phyloP scores from a whole-genome alignment of 306 rosid genomes.

The Casuarina glauca region DNA sequence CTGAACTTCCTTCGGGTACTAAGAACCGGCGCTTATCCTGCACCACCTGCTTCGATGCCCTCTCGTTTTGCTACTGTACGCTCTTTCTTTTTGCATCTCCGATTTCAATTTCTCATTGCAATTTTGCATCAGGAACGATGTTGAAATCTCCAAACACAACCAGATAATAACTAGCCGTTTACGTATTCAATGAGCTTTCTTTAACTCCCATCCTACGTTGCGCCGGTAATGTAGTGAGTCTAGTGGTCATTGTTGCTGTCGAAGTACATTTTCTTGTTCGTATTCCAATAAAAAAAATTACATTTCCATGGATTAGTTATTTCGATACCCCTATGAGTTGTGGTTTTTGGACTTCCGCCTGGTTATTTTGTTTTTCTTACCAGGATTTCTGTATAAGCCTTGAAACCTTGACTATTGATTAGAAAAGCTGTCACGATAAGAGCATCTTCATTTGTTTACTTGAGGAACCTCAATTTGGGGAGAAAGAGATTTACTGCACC shows the following conservation, averaged over 20 bases:
- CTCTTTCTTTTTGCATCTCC: background rate
- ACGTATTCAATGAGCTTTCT: background rate
- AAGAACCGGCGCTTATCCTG: constrained; percentile 45
- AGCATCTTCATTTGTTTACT: background rate
- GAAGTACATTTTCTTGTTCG: background rate
- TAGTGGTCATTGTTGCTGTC: background rate
- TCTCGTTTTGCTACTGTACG: constrained; percentile 93
- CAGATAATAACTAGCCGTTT: too few relatives aligned
- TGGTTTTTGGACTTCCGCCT: background rate
- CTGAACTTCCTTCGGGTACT: constrained; percentile 12
- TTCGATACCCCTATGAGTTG: background rate
- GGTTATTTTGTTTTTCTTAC: background rate
- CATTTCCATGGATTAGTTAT: background rate
- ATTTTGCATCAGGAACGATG: background rate
- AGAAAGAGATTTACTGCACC: background rate
- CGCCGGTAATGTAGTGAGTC: background rate
- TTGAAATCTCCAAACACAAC: background rate
- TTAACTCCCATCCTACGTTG: background rate
- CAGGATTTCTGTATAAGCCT: background rate
- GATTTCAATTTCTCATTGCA: background rate
- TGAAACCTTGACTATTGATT: background rate
- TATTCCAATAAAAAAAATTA: background rate
- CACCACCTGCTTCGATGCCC: constrained; percentile 62
- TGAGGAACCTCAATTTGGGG: background rate
- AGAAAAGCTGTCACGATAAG: background rate